Evolutionary conservation across 805 yeast species (phyloP).

Genomic region (Suhomyces xylopsoci): DNA sequence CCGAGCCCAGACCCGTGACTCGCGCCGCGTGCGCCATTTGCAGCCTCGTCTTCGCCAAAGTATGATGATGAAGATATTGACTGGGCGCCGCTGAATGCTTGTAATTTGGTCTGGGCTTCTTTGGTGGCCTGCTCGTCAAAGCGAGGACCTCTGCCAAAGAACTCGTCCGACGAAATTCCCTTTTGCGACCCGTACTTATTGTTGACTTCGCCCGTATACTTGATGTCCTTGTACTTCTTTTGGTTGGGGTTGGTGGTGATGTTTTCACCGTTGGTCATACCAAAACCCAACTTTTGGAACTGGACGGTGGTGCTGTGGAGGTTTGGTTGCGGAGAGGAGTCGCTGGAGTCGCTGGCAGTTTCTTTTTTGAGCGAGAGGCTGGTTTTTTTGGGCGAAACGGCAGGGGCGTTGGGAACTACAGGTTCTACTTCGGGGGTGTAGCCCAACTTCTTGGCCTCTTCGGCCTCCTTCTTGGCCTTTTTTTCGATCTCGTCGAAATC

Average conservation of each 20-base stretch:
- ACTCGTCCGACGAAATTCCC: slow-evolving; percentile 94
- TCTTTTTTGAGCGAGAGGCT: slow-evolving; percentile 2
- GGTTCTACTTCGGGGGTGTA: slow-evolving; percentile 38
- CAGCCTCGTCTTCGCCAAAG: slow-evolving; percentile 75
- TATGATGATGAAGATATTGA: slow-evolving; percentile 90
- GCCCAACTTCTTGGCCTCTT: slow-evolving; percentile 56
- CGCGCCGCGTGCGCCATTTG: slow-evolving; percentile 17
- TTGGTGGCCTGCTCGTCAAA: slow-evolving; percentile 73
- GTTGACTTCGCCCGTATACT: slow-evolving; percentile 72
- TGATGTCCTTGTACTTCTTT: slow-evolving; percentile 49
- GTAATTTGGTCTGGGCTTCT: slow-evolving; percentile 81
- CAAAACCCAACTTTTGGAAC: slow-evolving; percentile 84
- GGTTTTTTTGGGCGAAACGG: slow-evolving; percentile 10
- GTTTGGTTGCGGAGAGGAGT: slow-evolving; percentile 12
- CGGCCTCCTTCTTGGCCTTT: slow-evolving; percentile 80
- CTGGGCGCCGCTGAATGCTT: slow-evolving; percentile 79
- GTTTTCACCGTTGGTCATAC: slow-evolving; percentile 72
- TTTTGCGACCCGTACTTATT: slow-evolving; percentile 83
- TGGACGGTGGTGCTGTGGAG: slow-evolving; percentile 57
- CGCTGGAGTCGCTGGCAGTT: neutral
- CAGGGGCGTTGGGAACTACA: slow-evolving; percentile 1
- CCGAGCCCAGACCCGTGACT: slow-evolving; percentile 29
- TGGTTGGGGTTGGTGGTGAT: slow-evolving; percentile 39
- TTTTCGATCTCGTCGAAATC: slow-evolving; percentile 64
- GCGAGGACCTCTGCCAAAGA: slow-evolving; percentile 79